A percentile compares a stretch with the other conserved stretches of the same genome.
Conservation (phyloP, 805 yeast genomes). For the Candida ulmi region DNA sequence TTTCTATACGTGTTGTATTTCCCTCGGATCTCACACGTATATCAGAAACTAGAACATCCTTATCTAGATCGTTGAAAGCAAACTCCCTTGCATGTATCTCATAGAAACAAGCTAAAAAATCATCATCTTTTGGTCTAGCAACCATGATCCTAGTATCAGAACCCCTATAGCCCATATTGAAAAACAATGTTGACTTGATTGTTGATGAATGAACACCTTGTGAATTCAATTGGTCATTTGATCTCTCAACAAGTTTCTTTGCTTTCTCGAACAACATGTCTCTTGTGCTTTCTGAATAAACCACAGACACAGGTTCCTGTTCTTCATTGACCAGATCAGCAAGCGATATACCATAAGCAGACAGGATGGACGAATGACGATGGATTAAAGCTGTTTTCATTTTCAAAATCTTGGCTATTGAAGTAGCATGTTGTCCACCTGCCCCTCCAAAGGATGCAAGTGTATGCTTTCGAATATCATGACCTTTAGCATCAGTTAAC, state of each 20-base stretch:
- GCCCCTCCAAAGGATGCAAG: conserved; percentile 46
- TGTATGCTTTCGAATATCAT: conserved; percentile 35
- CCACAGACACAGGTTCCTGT: conserved; percentile 21
- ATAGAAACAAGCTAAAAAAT: conserved; percentile 22
- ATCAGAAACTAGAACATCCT: conserved; percentile 28
- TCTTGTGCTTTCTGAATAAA: conserved; percentile 20
- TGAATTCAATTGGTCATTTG: conserved; percentile 7
- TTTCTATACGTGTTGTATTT: conserved; percentile 13
- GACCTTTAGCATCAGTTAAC: conserved; percentile 41
- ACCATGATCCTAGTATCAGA: conserved; percentile 40
- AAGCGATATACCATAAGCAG: conserved; percentile 41
- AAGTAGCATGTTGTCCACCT: conserved; percentile 43
- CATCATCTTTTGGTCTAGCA: conserved; percentile 19
- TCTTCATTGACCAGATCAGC: conserved; percentile 29
- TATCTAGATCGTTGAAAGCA: conserved; percentile 30
- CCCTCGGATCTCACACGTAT: conserved; percentile 29
- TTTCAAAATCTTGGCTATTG: conserved; percentile 35
- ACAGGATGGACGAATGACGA: conserved; percentile 40
- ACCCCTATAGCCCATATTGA: conserved; percentile 41
- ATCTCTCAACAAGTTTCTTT: background rate
- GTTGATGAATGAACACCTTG: conserved; percentile 24
- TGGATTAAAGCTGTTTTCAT: conserved; percentile 38
- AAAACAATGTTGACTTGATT: conserved; percentile 21
- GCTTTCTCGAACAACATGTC: conserved; percentile 9
- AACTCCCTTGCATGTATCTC: conserved; percentile 31